phyloP scores from a whole-genome alignment of 352 stramenopile species.

The Phytophthora pluvialis region DNA sequence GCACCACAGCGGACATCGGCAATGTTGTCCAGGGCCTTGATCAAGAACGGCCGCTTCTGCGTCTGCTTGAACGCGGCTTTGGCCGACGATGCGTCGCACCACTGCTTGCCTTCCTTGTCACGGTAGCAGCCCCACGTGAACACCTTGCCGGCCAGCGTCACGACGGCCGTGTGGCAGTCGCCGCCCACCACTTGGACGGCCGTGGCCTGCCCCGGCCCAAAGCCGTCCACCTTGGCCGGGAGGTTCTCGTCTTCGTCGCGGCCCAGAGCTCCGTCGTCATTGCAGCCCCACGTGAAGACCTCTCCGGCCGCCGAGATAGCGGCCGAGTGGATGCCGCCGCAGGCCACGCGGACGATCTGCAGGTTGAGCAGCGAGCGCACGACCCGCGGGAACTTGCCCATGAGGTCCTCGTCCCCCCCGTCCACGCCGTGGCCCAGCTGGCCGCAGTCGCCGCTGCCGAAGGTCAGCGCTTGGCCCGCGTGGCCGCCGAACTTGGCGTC shows the following conservation, averaged over 20 bases:
- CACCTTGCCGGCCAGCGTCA: conserved; percentile 90
- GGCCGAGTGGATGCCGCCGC: conserved; percentile 92
- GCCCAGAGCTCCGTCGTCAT: conserved; percentile 92
- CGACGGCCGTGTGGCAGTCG: conserved; percentile 94
- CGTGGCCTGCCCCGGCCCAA: conserved; percentile 47
- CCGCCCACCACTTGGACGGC: conserved; percentile 89
- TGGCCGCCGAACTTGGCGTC: conserved; percentile 60
- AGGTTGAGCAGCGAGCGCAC: conserved; percentile 50
- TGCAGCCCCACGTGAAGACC: conserved; percentile 96
- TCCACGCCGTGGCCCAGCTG: conserved; percentile 93
- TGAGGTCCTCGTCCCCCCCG: conserved; percentile 72
- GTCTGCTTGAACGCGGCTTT: conserved; percentile 85
- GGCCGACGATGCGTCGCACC: conserved; percentile 77
- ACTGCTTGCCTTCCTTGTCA: conserved; percentile 96
- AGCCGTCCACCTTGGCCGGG: conserved; percentile 62
- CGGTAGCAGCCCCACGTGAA: conserved; percentile 97
- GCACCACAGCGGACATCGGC: conserved; percentile 86
- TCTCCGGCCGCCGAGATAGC: conserved; percentile 85
- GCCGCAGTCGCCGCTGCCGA: conserved; percentile 92
- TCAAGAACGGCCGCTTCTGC: conserved; percentile 64
- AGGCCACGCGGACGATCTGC: conserved; percentile 75
- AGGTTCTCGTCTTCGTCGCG: conserved; percentile 81
- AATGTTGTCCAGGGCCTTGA: conserved; percentile 65
- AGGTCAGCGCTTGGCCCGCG: conserved; percentile 69
- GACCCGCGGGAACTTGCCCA: conserved; percentile 73